A percentile compares a stretch with the other conserved stretches of the same genome.
These are phyloP conservation scores for Simmondsia chinensis DNA, from an alignment of 148 eudicot species.

Conservation along the genomic window DNA sequence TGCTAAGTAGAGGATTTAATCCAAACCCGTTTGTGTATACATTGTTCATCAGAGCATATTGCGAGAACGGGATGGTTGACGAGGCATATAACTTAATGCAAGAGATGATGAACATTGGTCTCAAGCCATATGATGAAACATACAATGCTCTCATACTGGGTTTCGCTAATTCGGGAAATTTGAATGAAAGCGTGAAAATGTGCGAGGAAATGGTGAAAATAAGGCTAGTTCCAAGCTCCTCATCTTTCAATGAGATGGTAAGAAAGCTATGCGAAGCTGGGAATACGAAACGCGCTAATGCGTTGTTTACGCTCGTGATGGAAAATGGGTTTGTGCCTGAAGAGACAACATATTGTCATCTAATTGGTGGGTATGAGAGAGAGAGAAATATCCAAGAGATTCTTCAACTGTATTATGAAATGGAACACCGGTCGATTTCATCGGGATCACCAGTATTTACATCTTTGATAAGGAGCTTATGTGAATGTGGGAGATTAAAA, in stretches of 20 bases:
- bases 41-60: slow-evolving; percentile 41
- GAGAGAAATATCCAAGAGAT: slow-evolving; percentile 44
- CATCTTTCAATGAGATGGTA: slow-evolving; percentile 51
- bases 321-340: slow-evolving; percentile 67
- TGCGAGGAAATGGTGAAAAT: slow-evolving; percentile 44
- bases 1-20: slow-evolving; percentile 69
- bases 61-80: slow-evolving; percentile 46
- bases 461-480: slow-evolving; percentile 30
- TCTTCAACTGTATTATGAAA: slow-evolving; percentile 65
- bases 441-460: slow-evolving; percentile 33
- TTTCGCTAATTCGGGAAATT: slow-evolving; percentile 33
- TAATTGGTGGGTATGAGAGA: slow-evolving; percentile 54
- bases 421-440: slow-evolving; percentile 47
- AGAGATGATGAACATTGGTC: slow-evolving; percentile 44
- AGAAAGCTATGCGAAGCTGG: slow-evolving; percentile 41
- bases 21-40: slow-evolving; percentile 65
- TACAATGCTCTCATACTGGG: slow-evolving; percentile 48
- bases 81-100: slow-evolving; percentile 40
- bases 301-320: slow-evolving; percentile 49
- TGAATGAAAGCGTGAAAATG: slow-evolving; percentile 34
- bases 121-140: slow-evolving; percentile 57
- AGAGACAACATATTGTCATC: slow-evolving; percentile 35
- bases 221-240: slow-evolving; percentile 51
- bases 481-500: slow-evolving; percentile 30
- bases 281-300: slow-evolving; percentile 36